Conservation (phyloP, 192 early-diverging fungal species). For the Backusella tarrabulga region DNA sequence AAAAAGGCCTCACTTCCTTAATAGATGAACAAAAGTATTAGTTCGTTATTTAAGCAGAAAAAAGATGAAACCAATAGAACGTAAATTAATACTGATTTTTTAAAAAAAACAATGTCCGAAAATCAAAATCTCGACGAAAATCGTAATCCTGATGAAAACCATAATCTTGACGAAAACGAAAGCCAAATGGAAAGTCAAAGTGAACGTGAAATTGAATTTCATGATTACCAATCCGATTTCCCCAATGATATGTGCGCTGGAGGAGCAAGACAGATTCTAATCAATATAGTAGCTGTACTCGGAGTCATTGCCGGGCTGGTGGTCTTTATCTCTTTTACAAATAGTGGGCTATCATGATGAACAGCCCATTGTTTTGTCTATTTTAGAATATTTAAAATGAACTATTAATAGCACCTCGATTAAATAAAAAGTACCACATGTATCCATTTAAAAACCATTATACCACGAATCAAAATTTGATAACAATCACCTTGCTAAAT, state of each 20-base stretch:
- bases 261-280: background rate
- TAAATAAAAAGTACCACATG: background rate
- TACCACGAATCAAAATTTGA: background rate
- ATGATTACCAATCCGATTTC: background rate
- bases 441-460: background rate
- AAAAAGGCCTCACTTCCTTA: background rate
- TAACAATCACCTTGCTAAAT: background rate
- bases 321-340: background rate
- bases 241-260: background rate
- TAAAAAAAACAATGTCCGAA: background rate
- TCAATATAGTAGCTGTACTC: background rate
- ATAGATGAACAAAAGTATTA: background rate
- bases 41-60: background rate
- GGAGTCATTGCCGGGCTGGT: background rate
- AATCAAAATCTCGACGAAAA: background rate
- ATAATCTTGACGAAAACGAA: background rate
- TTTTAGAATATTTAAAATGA: background rate
- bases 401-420: background rate
- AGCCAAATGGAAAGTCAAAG: background rate
- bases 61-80: background rate
- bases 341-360: background rate
- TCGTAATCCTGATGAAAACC: background rate
- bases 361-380: background rate
- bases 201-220: background rate
- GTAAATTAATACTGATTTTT: background rate